Percentiles rank a stretch among this genome's conserved stretches.
Evolutionary conservation across 2,329 filamentous ascomycete species (phyloP).

Genomic region (Salinomyces thailandicus): DNA sequence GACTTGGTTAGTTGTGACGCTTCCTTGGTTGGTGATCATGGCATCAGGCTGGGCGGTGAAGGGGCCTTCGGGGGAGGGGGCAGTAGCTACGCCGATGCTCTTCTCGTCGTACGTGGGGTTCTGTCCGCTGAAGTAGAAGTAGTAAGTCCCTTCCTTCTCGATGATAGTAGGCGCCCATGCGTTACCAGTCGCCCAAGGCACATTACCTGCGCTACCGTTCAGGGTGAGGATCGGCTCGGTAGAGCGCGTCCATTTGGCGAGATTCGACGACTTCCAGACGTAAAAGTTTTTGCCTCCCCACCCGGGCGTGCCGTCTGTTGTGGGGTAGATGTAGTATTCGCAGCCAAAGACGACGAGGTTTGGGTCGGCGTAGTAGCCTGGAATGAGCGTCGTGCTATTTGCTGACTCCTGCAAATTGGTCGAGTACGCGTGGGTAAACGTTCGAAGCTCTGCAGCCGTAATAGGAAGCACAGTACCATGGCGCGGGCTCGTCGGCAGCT

Average conservation of each 20-base stretch:
- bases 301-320: constrained; percentile 35
- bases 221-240: constrained; percentile 36
- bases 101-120: constrained; percentile 20
- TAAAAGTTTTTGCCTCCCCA: constrained; percentile 42
- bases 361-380: constrained; percentile 33
- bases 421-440: background rate
- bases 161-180: constrained; percentile 23
- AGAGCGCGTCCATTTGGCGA: constrained; percentile 34
- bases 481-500: constrained; percentile 40
- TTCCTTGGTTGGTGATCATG: constrained; percentile 21
- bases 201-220: constrained; percentile 36
- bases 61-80: constrained; percentile 17
- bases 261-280: constrained; percentile 37
- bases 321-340: constrained; percentile 40
- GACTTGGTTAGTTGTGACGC: constrained; percentile 16
- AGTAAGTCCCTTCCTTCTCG: constrained; percentile 18
- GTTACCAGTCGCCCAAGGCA: constrained; percentile 30
- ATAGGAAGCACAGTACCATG: constrained; percentile 46
- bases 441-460: constrained; percentile 36
- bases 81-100: constrained; percentile 21
- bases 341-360: constrained; percentile 37
- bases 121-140: constrained; percentile 24
- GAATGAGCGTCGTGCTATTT: background rate
- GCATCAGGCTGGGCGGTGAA: constrained; percentile 17
- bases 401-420: background rate